Evolutionary conservation across 78 protist genomes (phyloP).

Genomic region (Dictyostelium firmibasis): DNA sequence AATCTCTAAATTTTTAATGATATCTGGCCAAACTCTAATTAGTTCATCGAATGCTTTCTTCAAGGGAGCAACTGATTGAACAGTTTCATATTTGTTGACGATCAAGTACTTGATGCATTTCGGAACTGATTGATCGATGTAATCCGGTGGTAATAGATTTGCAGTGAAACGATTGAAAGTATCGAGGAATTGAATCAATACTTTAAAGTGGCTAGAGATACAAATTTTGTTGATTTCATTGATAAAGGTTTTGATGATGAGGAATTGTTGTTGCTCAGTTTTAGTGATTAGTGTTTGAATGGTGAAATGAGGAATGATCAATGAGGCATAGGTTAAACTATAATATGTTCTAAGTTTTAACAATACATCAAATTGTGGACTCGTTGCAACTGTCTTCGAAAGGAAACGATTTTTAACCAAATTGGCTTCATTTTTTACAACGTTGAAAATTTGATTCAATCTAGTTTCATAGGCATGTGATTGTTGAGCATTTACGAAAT

Average conservation of each 20-base stretch:
- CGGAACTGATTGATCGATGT: neutral
- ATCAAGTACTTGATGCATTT: neutral
- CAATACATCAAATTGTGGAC: neutral
- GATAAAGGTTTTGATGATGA: neutral
- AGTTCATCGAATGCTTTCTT: neutral
- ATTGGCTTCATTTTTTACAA: neutral
- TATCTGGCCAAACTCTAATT: neutral
- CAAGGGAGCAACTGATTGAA: neutral
- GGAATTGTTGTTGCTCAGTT: neutral
- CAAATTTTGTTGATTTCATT: neutral
- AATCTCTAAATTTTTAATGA: neutral
- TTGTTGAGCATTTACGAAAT: neutral
- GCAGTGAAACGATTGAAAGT: neutral
- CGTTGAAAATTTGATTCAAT: neutral
- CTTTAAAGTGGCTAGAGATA: neutral
- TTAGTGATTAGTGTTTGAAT: no score
- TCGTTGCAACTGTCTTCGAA: neutral
- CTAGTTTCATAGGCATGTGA: neutral
- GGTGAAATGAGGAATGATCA: neutral
- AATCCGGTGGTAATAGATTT: neutral
- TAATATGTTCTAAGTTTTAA: neutral
- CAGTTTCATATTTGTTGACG: neutral
- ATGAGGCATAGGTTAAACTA: neutral
- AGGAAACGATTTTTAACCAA: neutral
- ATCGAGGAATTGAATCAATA: conserved; percentile 1